Evolutionary conservation across 306 rosid species (phyloP), one percentile per base, ranked within the genome.

Genomic region (Sicyos baderoa): DNA sequence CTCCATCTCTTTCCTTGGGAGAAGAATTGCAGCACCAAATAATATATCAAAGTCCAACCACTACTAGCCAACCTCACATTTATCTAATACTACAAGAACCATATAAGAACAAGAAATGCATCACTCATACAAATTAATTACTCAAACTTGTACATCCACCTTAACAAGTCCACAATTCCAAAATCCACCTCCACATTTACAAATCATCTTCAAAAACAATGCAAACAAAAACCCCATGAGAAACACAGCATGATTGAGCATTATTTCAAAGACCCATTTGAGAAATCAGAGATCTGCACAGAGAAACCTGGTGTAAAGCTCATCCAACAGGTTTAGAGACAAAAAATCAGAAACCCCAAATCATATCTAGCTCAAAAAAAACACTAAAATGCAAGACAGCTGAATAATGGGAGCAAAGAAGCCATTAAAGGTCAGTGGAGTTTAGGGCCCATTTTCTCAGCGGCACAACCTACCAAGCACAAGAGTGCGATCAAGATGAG

Each of bases 381-480:
- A 70, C 35, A 27, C 53, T 37, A 37, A 51, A 70, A 70, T 53
- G 74, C 50, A 62, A 32, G 61, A 70, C 74, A 74, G 56, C 45
- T 23, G 70, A 29, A 42, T 71, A 69, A 72, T 18, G n/a, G 61
- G 71, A 12, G 58, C 64, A 50, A 61, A 50, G 65, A 47, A 58
- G 55, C 42, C 74, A 70, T 70, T 70, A 51, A 70, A 51, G 51
- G 50, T 70, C 74, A 70, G 74, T 70, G 74, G 74, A 70, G 74
- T 70, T 70, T 29, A 70, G 74, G 74, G 60, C 74, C 74, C 74
- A 70, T 53, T 7, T 0, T 50, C 32, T 70, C 74, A 70, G 74
- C 74, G 62, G 74, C 74, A 53, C 74, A 70, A 70, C 75, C 55
- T 9, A 72, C 67, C 67, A 42, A 72, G 66, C 44, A 57, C 42